phyloP scores from a whole-genome alignment of 2,329 filamentous ascomycete species.

The Colletotrichum sp. region DNA sequence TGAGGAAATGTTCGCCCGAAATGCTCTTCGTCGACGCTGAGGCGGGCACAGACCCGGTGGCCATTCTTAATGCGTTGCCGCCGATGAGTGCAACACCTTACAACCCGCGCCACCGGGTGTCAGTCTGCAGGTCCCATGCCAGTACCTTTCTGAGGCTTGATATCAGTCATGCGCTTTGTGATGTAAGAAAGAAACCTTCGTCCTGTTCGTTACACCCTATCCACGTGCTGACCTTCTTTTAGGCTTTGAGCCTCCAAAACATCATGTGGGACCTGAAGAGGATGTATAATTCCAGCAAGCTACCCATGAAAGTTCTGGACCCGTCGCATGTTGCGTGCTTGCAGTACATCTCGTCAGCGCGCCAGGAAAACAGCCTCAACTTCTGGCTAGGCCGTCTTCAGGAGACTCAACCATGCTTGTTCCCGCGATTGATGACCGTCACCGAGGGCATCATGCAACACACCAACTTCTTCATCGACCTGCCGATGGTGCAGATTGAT shows the following conservation, averaged over 20 bases:
- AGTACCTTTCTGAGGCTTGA: constrained; percentile 55
- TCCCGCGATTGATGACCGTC: constrained; percentile 42
- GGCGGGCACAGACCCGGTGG: constrained; percentile 39
- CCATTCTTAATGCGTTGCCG: constrained; percentile 46
- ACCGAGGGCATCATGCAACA: constrained; percentile 33
- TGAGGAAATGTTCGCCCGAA: constrained; percentile 50
- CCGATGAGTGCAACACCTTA: constrained; percentile 38
- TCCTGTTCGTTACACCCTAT: neutral
- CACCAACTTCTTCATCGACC: constrained; percentile 43
- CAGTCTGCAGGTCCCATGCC: constrained; percentile 49
- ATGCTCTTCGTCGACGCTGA: constrained; percentile 59
- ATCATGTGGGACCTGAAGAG: constrained; percentile 52
- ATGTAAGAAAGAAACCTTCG: constrained; percentile 33
- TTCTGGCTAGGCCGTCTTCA: constrained; percentile 50
- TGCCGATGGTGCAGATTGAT: constrained; percentile 43
- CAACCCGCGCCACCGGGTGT: constrained; percentile 54
- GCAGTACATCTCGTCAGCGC: constrained; percentile 36
- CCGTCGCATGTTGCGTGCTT: constrained; percentile 44
- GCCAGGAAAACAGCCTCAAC: constrained; percentile 40
- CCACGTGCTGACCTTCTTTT: neutral
- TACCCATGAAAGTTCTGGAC: constrained; percentile 34
- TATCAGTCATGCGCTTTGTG: constrained; percentile 55
- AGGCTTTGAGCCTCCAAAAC: constrained; percentile 43
- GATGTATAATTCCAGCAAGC: constrained; percentile 44
- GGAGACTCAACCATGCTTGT: constrained; percentile 45